Evolutionary conservation across 1,284 basidiomycete species (phyloP), one percentile per base, ranked within the genome.

Genomic region (Cutaneotrichosporon dermatis): DNA sequence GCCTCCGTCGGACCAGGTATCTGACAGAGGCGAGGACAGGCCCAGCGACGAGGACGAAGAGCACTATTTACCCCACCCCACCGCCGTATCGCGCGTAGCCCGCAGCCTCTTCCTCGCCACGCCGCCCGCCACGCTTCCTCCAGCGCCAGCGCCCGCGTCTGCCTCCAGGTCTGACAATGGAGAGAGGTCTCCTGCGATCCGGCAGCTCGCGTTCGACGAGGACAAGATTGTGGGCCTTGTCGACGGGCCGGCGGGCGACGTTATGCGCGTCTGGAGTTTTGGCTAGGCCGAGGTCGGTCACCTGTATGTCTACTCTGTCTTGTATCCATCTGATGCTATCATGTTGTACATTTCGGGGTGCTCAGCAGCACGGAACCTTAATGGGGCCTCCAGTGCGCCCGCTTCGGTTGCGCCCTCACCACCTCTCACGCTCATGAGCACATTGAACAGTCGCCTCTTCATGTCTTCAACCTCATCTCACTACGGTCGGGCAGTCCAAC

Each of bases 221-320:
- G 72, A 78, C 66, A 76, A 73, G 63, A 78, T 79, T 43, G 77
- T 77, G 0, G 75, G 76, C 1, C 58, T 78, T 2, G 68, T 44
- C 5, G 59, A 33, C n/a, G 54, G 45, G 37, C 44, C 53, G 10
- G 59, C 46, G n/a, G 61, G 58, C 3, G 71, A 70, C 12, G 60
- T 63, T 4, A 68, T 71, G 69, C 69, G 69, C 15, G 72, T 77
- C 0, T 77, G 76, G 76, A 73, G 62, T 34, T 76, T 77, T 51
- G 66, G 66, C 0, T 63, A 49, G 44, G n/a, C n/a, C n/a, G n/a
- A n/a, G n/a, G n/a, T n/a, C n/a, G n/a, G n/a, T n/a, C n/a, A n/a
- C n/a, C n/a, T n/a, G n/a, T n/a, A n/a, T n/a, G n/a, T n/a, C n/a
- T n/a, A n/a, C n/a, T n/a, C n/a, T n/a, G n/a, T n/a, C n/a, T n/a